A percentile compares a stretch with the other conserved stretches of the same genome.
Evolutionary conservation across 2,329 filamentous ascomycete species (phyloP).

Genomic region (Dothistroma septosporum): DNA sequence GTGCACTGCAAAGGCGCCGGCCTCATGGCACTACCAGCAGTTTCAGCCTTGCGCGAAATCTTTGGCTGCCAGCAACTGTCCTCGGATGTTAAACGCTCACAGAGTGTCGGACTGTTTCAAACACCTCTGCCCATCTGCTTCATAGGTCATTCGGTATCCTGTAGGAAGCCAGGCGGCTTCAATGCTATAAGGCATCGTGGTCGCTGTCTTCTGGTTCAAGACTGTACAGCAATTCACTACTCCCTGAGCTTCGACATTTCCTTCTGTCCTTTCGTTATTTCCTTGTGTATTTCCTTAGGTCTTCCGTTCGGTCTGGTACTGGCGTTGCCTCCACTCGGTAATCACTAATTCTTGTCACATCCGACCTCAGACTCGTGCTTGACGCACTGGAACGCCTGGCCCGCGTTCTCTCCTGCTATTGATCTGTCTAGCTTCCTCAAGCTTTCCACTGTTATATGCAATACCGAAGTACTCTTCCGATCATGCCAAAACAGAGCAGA

Average conservation of each 20-base stretch:
- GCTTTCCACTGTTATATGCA: constrained; percentile 23
- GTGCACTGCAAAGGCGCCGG: constrained; percentile 20
- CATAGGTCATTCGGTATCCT: constrained; percentile 5
- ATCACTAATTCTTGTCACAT: constrained; percentile 17
- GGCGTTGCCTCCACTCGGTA: constrained; percentile 21
- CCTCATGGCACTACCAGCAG: constrained; percentile 9
- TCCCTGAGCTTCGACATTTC: constrained; percentile 9
- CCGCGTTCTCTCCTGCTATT: constrained; percentile 4
- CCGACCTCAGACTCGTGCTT: constrained; percentile 19
- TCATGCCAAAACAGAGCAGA: constrained; percentile 46
- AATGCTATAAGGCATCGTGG: constrained; percentile 22
- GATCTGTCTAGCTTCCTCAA: not conserved
- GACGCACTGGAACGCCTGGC: constrained; percentile 20
- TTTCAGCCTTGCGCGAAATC: constrained; percentile 20
- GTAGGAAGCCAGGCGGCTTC: not conserved
- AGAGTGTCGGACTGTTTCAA: constrained; percentile 20
- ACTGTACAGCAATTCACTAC: constrained; percentile 2
- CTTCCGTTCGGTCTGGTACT: constrained; percentile 32
- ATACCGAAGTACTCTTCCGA: constrained; percentile 26
- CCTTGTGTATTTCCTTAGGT: constrained; percentile 31
- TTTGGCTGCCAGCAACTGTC: constrained; percentile 9
- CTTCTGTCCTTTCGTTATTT: constrained; percentile 29
- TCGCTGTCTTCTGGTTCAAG: constrained; percentile 7
- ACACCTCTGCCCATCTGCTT: constrained; percentile 2
- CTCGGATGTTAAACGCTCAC: constrained; percentile 12